Evolutionary conservation across 2,329 filamentous ascomycete species (phyloP).

Genomic region (Chaetoscypha palmicola): DNA sequence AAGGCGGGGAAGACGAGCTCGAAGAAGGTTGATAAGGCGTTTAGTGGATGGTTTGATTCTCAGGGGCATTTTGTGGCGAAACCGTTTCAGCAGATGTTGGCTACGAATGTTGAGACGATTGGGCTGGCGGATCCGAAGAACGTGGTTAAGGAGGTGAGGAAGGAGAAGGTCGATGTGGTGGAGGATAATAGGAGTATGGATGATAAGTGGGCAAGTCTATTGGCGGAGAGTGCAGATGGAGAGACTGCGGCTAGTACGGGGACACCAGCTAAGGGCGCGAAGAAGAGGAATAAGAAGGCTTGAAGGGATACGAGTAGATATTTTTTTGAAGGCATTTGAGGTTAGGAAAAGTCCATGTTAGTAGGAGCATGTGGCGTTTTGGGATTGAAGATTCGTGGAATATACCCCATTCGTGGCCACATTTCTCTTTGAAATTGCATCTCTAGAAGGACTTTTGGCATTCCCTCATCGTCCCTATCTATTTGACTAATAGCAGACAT

Average conservation of each 20-base stretch:
- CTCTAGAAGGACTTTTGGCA: too few species aligned
- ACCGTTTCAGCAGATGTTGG: slow-evolving; percentile 74
- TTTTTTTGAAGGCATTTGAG: not conserved
- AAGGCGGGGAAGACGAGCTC: slow-evolving; percentile 11
- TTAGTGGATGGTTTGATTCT: slow-evolving; percentile 70
- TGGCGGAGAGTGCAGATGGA: slow-evolving; percentile 27
- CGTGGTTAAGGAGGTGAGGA: slow-evolving; percentile 32
- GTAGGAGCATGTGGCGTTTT: not conserved
- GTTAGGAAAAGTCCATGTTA: not conserved
- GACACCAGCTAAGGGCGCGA: slow-evolving; percentile 15
- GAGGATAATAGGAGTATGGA: slow-evolving; percentile 24
- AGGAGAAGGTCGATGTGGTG: slow-evolving; percentile 15
- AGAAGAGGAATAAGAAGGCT: slow-evolving; percentile 29
- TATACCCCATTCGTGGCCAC: not conserved
- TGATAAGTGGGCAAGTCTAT: slow-evolving; percentile 27
- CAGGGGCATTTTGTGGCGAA: slow-evolving; percentile 63
- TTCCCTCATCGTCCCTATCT: too few species aligned
- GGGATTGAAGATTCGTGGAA: not conserved
- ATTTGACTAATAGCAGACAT: too few species aligned
- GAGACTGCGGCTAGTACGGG: slow-evolving; percentile 12
- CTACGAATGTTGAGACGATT: slow-evolving; percentile 57
- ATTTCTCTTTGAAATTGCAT: too few species aligned
- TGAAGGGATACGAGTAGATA: not conserved
- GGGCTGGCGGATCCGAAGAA: slow-evolving; percentile 59
- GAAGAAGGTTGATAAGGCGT: slow-evolving; percentile 48